Evolutionary conservation across 2,329 filamentous ascomycete species (phyloP), one percentile per base, ranked within the genome.

Genomic region (Xylariomycetidae sp.): DNA sequence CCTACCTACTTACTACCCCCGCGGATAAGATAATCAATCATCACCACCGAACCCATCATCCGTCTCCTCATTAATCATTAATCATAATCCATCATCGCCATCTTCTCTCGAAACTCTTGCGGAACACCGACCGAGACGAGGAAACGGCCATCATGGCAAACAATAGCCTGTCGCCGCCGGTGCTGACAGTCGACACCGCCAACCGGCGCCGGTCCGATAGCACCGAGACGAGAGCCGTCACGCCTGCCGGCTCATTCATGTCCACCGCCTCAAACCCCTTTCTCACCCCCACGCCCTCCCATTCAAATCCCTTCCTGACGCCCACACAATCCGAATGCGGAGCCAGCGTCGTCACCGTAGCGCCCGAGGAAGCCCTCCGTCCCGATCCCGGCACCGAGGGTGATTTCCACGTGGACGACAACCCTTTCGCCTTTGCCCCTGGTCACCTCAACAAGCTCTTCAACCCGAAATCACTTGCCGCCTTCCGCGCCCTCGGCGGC

Each of bases 401-500:
- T 5, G 81, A 85, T 46, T 88, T 87, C 46, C 49, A 74, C 22
- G 72, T 83, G 8, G 68, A 80, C 30, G 66, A 81, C 44, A 87
- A 85, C 52, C 78, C 73, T 27, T 88, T 87, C 44, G 83, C 80
- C 4, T 87, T 83, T 48, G 74, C 78, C 1, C 81, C 80, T 1
- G 83, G 83, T 5, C 82, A 87, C 38, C 60, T 89, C 48, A 78
- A 76, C 44, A 88, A 87, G 58, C 61, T 88, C 15, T 65, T 85
- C 35, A 86, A 86, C 40, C 83, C 83, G 0, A 88, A 88, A 59
- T 86, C 72, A 44, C 61, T 85, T 38, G 64, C 70, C 13, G 83
- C 81, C 6, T 85, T 85, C 43, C 72, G 79, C 46, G 80, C 81
- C 3, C 56, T 89, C 4, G 84, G 84, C 37, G 84, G 84, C 27